Base-by-base conservation (phyloP, 345 rosid species). In the Citrus cavaleriei region DNA sequence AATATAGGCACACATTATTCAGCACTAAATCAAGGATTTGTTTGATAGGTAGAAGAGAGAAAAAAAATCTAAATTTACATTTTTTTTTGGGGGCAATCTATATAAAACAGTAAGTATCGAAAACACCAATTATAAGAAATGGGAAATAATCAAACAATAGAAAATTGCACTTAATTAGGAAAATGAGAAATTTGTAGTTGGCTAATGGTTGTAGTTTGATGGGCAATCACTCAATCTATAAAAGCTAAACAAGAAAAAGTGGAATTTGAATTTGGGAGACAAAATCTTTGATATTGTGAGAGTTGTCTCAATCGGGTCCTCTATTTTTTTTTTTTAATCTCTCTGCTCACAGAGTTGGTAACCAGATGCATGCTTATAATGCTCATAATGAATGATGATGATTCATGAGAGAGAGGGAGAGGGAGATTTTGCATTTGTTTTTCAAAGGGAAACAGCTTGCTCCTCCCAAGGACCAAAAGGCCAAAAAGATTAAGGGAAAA, bases 361-460 rank as follows among this genome's bases (percentile, higher is more conserved):
- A 65, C 84, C 61, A 49, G 78, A 81, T 80, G 87, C 82, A 60
- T 85, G 86, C 79, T 19, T 61, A 42, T 69, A 79, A 76, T 73
- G 84, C 77, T 84, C 83, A 76, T 82, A 80, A 74, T 77, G 73
- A 66, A 66, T 66, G 67, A 62, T 62, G 7, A 66, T 66, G 70
- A 66, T 19, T 34, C 84, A 49, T 27, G 24, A 64, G 7, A 51
- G 70, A 10, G 24, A 64, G 7, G 42, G 70, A 70, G 81, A 74
- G 76, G 73, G 72, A 35, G 59, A 10, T 7, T 19, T 63, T 59
- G 54, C 55, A 66, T 25, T 57, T 75, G 58, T 77, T 80, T 85
- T 84, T 81, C 76, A 81, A 75, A 84, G 84, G 88, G 83, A 87
- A 85, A 90, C 93, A 93, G 98, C 92, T 88, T 87, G 90, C 97